A percentile compares a stretch with the other conserved stretches of the same genome.
Conservation (phyloP, 352 stramenopile species). For the Pythium myriotylum region DNA sequence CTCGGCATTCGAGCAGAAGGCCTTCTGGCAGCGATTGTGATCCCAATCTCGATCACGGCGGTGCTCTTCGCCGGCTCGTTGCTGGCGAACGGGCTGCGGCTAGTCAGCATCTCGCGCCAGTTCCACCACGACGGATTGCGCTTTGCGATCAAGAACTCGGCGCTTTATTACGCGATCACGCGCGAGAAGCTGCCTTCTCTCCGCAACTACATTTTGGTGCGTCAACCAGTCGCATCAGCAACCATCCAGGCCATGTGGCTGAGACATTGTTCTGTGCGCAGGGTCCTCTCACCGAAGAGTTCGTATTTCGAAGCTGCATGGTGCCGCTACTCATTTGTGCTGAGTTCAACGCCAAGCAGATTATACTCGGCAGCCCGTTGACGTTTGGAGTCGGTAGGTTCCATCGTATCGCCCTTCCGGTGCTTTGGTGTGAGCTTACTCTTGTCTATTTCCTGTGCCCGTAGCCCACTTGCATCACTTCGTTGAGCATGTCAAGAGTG, state of each 20-base stretch:
- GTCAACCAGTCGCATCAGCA: background rate
- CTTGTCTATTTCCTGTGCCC: slow-evolving; percentile 4
- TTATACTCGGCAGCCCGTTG: slow-evolving; percentile 87
- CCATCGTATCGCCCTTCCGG: background rate
- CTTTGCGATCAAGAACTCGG: slow-evolving; percentile 84
- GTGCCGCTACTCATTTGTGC: slow-evolving; percentile 88
- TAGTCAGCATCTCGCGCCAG: slow-evolving; percentile 77
- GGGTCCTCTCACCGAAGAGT: slow-evolving; percentile 94
- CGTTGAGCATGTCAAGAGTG: slow-evolving; percentile 77
- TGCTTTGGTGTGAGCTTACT: background rate
- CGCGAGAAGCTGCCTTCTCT: slow-evolving; percentile 75
- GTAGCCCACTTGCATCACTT: slow-evolving; percentile 87
- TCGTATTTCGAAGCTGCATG: slow-evolving; percentile 96
- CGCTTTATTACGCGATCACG: slow-evolving; percentile 76
- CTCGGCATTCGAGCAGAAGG: slow-evolving; percentile 78
- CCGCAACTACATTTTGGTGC: slow-evolving; percentile 82
- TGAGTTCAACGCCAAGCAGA: slow-evolving; percentile 77
- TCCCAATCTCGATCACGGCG: slow-evolving; percentile 70
- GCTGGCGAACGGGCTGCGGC: slow-evolving; percentile 69
- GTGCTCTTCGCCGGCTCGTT: slow-evolving; percentile 82
- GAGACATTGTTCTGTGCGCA: slow-evolving; percentile 26
- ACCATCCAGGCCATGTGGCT: background rate
- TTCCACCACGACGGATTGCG: slow-evolving; percentile 73
- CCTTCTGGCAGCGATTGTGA: slow-evolving; percentile 49
- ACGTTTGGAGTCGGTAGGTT: slow-evolving; percentile 94